Evolutionary conservation across 768 basidiomycete genomes (phyloP).

Genomic region (Leucosporidium creatinivorum): DNA sequence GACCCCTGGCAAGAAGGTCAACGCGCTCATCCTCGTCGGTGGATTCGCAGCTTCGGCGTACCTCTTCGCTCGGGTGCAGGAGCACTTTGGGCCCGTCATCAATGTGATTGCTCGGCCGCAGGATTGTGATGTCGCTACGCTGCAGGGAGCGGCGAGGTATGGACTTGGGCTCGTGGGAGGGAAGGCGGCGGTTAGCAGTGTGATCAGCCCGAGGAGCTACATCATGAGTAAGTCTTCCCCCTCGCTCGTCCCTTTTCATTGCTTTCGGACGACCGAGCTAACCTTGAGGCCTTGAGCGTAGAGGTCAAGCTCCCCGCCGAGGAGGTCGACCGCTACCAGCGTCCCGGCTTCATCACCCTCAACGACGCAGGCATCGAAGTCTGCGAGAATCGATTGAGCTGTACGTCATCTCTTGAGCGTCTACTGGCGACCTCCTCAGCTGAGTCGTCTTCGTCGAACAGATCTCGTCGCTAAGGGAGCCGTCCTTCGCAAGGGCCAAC

Average conservation of each 20-base stretch:
- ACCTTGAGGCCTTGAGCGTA: too few species aligned
- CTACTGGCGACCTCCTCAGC: neutral
- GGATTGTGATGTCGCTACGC: constrained; percentile 80
- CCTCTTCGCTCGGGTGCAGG: constrained; percentile 64
- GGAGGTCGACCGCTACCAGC: constrained; percentile 68
- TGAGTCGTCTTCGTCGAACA: neutral
- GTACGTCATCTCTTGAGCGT: constrained; percentile 45
- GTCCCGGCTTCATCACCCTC: constrained; percentile 73
- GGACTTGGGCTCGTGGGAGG: constrained; percentile 11
- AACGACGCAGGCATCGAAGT: constrained; percentile 70
- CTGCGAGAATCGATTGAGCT: constrained; percentile 68
- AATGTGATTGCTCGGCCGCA: constrained; percentile 71
- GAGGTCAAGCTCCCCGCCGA: constrained; percentile 78
- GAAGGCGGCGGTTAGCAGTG: constrained; percentile 64
- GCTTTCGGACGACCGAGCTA: too few species aligned
- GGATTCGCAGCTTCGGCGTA: constrained; percentile 81
- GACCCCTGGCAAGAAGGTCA: constrained; percentile 46
- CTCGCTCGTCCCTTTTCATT: too few species aligned
- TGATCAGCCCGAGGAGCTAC: constrained; percentile 75
- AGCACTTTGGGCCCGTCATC: constrained; percentile 54
- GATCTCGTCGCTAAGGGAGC: constrained; percentile 41
- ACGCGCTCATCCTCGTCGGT: constrained; percentile 81
- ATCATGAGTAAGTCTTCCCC: constrained; percentile 18
- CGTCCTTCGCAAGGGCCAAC: constrained; percentile 79
- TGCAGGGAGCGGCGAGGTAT: constrained; percentile 46